Conservation (phyloP, 176 grass and related monocot species). For the Carex cristatella region DNA sequence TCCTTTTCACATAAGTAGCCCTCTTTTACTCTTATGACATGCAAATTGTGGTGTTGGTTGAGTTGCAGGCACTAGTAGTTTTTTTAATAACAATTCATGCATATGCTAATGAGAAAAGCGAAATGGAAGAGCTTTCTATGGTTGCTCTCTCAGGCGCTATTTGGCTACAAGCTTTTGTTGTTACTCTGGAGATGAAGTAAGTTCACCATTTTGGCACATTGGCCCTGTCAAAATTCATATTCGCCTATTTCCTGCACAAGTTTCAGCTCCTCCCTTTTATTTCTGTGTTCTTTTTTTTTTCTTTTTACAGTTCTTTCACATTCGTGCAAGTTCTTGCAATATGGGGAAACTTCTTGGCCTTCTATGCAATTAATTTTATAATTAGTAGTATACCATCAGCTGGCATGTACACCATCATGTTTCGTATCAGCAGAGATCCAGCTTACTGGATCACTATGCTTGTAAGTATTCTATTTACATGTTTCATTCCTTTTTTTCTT, state of each 20-base stretch:
- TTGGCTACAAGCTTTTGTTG: conserved; percentile 90
- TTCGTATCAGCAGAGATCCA: conserved; percentile 64
- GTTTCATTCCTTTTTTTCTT: not conserved
- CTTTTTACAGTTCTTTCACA: conserved; percentile 70
- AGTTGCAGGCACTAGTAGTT: conserved; percentile 60
- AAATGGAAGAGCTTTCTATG: conserved; percentile 95
- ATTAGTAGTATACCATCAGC: conserved; percentile 65
- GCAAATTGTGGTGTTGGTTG: not conserved
- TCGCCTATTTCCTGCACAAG: not conserved
- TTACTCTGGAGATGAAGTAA: conserved; percentile 83
- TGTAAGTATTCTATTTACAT: conserved; percentile 35
- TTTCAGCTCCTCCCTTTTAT: not conserved
- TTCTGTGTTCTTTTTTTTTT: conserved; percentile 8
- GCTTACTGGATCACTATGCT: conserved; percentile 87
- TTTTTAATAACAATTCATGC: conserved; percentile 77
- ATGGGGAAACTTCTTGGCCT: conserved; percentile 84
- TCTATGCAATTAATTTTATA: conserved; percentile 81
- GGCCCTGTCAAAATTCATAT: not conserved
- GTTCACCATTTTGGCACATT: conserved; percentile 10
- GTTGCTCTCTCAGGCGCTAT: conserved; percentile 90
- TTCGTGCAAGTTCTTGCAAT: conserved; percentile 74
- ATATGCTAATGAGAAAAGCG: conserved; percentile 83
- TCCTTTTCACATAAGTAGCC: not conserved
- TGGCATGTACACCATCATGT: conserved; percentile 91
- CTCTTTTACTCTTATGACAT: not conserved